Conservation (phyloP, 257 asterid genomes). For the Avicennia marina region DNA sequence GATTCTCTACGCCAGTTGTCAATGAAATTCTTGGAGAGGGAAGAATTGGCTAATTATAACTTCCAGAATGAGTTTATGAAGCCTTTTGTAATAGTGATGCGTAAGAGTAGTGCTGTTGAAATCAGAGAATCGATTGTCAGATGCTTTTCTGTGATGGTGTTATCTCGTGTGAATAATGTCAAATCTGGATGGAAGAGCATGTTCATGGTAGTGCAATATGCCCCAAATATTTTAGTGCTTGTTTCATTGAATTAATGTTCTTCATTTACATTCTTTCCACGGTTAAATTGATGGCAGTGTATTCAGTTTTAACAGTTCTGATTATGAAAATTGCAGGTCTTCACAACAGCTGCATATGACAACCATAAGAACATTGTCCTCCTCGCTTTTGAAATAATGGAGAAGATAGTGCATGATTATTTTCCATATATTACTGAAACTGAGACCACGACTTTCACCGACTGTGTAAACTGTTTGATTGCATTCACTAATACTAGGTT, state of each 20-base stretch:
- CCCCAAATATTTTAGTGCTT: constrained; percentile 9
- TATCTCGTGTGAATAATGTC: constrained; percentile 92
- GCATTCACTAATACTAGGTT: constrained; percentile 94
- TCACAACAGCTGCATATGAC: constrained; percentile 97
- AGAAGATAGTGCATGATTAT: constrained; percentile 95
- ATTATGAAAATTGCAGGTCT: constrained; percentile 53
- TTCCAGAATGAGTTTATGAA: constrained; percentile 99
- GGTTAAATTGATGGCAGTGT: too few species aligned
- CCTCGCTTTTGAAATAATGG: constrained; percentile 89
- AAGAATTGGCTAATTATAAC: constrained; percentile 97
- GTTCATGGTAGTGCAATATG: constrained; percentile 79
- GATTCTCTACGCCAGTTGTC: constrained; percentile 95
- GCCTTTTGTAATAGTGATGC: constrained; percentile 99
- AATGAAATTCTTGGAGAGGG: constrained; percentile 96
- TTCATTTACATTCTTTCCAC: neutral
- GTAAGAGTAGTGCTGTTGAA: constrained; percentile 95
- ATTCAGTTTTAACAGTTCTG: neutral
- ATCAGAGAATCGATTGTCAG: constrained; percentile 93
- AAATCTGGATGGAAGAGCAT: constrained; percentile 99
- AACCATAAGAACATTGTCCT: constrained; percentile 94
- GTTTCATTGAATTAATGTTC: constrained; percentile 6
- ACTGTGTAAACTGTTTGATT: constrained; percentile 89
- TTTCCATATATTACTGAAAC: constrained; percentile 97
- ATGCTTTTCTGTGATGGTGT: constrained; percentile 97
- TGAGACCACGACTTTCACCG: constrained; percentile 94